Evolutionary conservation across 2,329 filamentous ascomycete species (phyloP).

Genomic region (Diaporthe humulicola): DNA sequence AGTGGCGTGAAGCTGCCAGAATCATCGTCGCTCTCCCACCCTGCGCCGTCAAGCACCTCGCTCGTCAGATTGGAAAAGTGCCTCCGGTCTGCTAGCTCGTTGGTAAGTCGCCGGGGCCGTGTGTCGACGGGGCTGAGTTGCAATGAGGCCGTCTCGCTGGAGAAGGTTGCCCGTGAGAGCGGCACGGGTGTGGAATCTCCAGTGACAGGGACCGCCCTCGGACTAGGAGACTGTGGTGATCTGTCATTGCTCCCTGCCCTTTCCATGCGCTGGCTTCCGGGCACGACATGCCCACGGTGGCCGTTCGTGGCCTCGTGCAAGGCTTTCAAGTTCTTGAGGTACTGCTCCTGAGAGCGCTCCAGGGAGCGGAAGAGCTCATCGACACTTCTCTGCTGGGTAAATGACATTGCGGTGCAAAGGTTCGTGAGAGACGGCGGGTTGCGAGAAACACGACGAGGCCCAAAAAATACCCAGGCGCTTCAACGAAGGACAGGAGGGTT

Average conservation of each 20-base stretch:
- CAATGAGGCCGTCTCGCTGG: slow-evolving; percentile 6
- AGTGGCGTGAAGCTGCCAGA: slow-evolving; percentile 32
- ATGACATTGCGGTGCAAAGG: background rate
- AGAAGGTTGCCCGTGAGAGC: slow-evolving; percentile 7
- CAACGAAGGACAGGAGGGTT: background rate
- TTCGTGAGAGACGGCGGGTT: background rate
- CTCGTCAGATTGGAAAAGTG: slow-evolving; percentile 7
- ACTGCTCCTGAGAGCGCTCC: slow-evolving; percentile 33
- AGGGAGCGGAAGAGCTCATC: slow-evolving; percentile 33
- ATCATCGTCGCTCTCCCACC: slow-evolving; percentile 28
- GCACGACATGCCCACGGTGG: background rate
- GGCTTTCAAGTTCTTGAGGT: slow-evolving; percentile 27
- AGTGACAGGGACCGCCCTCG: background rate
- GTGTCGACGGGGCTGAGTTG: slow-evolving; percentile 17
- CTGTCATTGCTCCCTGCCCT: slow-evolving; percentile 30
- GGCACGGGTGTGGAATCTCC: slow-evolving; percentile 16
- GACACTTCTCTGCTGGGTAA: slow-evolving; percentile 8
- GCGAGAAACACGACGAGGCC: background rate
- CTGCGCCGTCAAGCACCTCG: slow-evolving; percentile 20
- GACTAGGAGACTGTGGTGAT: slow-evolving; percentile 14
- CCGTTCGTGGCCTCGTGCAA: slow-evolving; percentile 12
- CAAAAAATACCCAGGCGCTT: background rate
- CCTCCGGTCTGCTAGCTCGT: slow-evolving; percentile 29
- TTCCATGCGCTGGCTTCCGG: slow-evolving; percentile 30
- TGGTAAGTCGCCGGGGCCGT: slow-evolving; percentile 29